phyloP scores from a whole-genome alignment of 1,284 basidiomycete species.

The Ceratobasidium sp. region DNA sequence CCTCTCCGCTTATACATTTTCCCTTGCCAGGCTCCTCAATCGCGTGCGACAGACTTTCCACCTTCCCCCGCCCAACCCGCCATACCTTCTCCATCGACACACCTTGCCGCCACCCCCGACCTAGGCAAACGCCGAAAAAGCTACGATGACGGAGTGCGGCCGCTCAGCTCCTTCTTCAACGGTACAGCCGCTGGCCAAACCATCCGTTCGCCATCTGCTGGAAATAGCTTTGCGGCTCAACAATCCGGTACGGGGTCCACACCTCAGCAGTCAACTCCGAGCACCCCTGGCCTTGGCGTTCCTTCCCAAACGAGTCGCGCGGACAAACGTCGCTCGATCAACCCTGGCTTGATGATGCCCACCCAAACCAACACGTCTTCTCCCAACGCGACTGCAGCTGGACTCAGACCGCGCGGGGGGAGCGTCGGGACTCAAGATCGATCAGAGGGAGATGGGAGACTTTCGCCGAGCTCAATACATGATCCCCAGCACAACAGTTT shows the following conservation, averaged over 20 bases:
- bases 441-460: background rate
- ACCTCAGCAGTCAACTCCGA: background rate
- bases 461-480: slow-evolving; percentile 10
- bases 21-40: slow-evolving; percentile 16
- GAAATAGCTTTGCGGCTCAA: slow-evolving; percentile 2
- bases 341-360: slow-evolving; percentile 53
- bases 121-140: slow-evolving; percentile 61
- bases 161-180: slow-evolving; percentile 44
- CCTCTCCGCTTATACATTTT: background rate
- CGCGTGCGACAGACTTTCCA: slow-evolving; percentile 2
- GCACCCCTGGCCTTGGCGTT: background rate
- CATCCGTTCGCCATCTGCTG: slow-evolving; percentile 1
- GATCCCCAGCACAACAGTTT: slow-evolving; percentile 12
- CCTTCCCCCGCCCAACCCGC: slow-evolving; percentile 3
- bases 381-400: background rate
- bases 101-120: slow-evolving; percentile 28
- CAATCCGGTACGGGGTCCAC: background rate
- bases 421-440: slow-evolving; percentile 2
- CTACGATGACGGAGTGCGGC: slow-evolving; percentile 65
- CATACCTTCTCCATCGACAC: slow-evolving; percentile 17
- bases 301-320: slow-evolving; percentile 32
- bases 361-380: background rate
- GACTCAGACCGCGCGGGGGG: slow-evolving; percentile 5
- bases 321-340: slow-evolving; percentile 46
- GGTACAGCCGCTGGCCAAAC: background rate